These are phyloP conservation scores for Stephania yunnanensis DNA, from an alignment of 164 flowering plant species.

Conservation along the genomic window DNA sequence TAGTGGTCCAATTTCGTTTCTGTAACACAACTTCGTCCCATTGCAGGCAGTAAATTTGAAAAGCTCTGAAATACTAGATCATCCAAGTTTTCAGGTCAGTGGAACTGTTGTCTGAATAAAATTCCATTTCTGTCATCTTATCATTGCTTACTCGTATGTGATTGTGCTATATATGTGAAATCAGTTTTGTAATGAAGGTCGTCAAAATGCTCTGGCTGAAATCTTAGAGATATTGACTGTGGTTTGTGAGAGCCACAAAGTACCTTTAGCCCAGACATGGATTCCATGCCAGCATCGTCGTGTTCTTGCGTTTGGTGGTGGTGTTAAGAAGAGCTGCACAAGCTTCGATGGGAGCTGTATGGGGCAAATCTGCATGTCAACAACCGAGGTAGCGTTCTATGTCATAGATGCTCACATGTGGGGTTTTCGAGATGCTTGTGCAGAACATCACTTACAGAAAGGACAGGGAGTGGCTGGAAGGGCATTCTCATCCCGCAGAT, in stretches of 20 bases:
- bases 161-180: conserved; percentile 10
- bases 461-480: conserved; percentile 94
- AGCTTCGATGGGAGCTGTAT: conserved; percentile 95
- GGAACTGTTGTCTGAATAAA: background rate
- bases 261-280: conserved; percentile 99
- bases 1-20: conserved; percentile 5
- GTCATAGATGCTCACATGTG: conserved; percentile 88
- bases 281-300: conserved; percentile 91
- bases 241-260: conserved; percentile 77
- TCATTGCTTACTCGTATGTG: conserved; percentile 4
- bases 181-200: conserved; percentile 92
- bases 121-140: background rate
- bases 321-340: conserved; percentile 71
- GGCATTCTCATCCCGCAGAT: conserved; percentile 57
- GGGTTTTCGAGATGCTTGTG: conserved; percentile 95
- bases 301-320: conserved; percentile 82
- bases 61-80: conserved; percentile 81
- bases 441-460: conserved; percentile 88
- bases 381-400: conserved; percentile 82
- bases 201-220: conserved; percentile 79
- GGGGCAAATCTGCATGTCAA: conserved; percentile 92
- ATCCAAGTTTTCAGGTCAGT: conserved; percentile 61
- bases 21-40: conserved; percentile 24
- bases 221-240: conserved; percentile 79
- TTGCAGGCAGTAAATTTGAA: conserved; percentile 93